Evolutionary conservation across 2,329 filamentous ascomycete species (phyloP).

Genomic region (Hypoxylon rubiginosum): DNA sequence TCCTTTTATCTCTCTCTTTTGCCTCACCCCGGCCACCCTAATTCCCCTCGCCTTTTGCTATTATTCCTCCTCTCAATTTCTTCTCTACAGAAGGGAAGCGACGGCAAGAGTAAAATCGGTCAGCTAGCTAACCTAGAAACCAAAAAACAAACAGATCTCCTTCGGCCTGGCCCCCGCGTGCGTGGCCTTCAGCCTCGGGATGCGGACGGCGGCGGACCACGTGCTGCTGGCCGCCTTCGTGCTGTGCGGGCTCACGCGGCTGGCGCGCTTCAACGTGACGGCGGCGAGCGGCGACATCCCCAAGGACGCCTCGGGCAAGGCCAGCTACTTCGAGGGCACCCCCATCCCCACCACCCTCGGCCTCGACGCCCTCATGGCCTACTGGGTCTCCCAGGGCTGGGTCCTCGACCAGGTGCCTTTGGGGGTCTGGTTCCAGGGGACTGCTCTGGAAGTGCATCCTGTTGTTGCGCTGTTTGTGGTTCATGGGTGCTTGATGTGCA

Average conservation of each 20-base stretch:
- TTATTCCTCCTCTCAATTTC: neutral
- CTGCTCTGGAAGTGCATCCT: conserved; percentile 85
- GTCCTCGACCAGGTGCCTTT: conserved; percentile 82
- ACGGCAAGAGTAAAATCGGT: neutral
- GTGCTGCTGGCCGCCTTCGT: conserved; percentile 87
- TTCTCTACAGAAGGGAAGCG: neutral
- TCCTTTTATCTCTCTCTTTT: conserved; percentile 5
- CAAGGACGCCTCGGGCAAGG: conserved; percentile 92
- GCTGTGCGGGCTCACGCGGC: conserved; percentile 90
- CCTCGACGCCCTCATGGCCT: conserved; percentile 87
- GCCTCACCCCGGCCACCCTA: neutral
- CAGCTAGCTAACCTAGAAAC: conserved; percentile 5
- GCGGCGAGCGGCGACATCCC: conserved; percentile 79
- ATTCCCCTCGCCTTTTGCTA: neutral
- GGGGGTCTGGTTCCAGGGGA: conserved; percentile 76
- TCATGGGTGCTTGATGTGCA: conserved; percentile 96
- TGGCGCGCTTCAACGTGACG: conserved; percentile 98
- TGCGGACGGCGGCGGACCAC: conserved; percentile 88
- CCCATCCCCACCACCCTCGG: conserved; percentile 92
- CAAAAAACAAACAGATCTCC: conserved; percentile 80
- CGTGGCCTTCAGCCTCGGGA: conserved; percentile 88
- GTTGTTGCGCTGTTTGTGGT: conserved; percentile 82
- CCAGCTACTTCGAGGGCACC: conserved; percentile 95
- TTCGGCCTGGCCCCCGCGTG: conserved; percentile 93
- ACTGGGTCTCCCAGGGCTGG: conserved; percentile 87